Evolutionary conservation across 2,329 filamentous ascomycete genomes (phyloP), one percentile per base, ranked within the genome.

Genomic region (Colletotrichum liriopes): DNA sequence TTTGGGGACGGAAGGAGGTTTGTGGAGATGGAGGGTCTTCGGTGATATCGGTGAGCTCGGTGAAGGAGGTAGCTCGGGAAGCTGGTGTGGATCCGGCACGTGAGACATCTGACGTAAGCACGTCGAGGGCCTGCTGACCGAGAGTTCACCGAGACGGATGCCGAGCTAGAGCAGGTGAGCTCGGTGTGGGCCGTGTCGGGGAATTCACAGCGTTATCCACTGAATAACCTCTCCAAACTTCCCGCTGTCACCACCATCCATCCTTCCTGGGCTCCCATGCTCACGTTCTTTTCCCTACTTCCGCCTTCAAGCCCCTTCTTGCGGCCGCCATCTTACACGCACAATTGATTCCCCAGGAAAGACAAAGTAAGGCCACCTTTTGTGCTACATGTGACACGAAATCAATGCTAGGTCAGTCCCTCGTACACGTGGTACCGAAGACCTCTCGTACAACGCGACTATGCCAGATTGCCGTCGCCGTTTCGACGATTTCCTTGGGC

Each of bases 1-100:
- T 86, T 84, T 84, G 80, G 79, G 84, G 81, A 81, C 76, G 75
- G 45, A 54, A 29, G 43, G 59, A 43, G 52, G 45, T 35, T 63
- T 37, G 65, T 63, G 65, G 69, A 59, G 54, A 49, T 70, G 29
- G 26, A 55, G 51, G 59, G 51, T 63, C 43, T 47, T 67, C 65
- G 65, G 71, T 58, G 65, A 29, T 64, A 43, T 71, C 71, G 73
- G 73, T 74, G 71, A 73, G 51, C 18, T 65, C 67, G 71, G 73
- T 72, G 67, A 73, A 37, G 1, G 20, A 29, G 18, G 2, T 2
- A 43, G 56, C 56, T 60, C 6, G 7, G 20, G 23, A 7, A 72
- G 69, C 69, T 72, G 20, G 16, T 69, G 65, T 64, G 65, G 69
- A 32, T 12, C 14, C 1, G 0, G n/a, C 58, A 69, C 45, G 52